Percentiles rank a stretch among this genome's conserved stretches.
These are phyloP conservation scores for Aspergillus diversus DNA, from an alignment of 495 filamentous ascomycete genomes.

Conservation along the genomic window DNA sequence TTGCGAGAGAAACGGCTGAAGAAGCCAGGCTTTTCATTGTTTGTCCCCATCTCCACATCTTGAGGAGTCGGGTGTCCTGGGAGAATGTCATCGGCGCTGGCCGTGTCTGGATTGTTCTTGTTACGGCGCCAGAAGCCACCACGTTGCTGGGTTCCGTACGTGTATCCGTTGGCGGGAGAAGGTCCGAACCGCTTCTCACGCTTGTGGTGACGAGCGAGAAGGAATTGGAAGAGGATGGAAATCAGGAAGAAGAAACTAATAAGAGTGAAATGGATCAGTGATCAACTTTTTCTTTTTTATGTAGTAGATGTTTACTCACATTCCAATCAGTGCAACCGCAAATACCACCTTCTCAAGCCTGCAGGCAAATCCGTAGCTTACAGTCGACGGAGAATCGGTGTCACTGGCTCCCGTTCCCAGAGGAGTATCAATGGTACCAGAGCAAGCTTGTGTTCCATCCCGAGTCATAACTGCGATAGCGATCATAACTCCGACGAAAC, in stretches of 20 bases:
- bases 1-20: conserved; percentile 27
- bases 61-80: conserved; percentile 40
- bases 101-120: conserved; percentile 43
- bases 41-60: conserved; percentile 41
- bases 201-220: conserved; percentile 69
- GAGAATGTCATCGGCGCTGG: conserved; percentile 35
- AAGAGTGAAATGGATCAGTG: conserved; percentile 4
- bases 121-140: conserved; percentile 54
- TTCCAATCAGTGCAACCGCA: conserved; percentile 74
- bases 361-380: conserved; percentile 62
- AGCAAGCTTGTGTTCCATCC: conserved; percentile 64
- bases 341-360: conserved; percentile 72
- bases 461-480: conserved; percentile 74
- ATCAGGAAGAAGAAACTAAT: conserved; percentile 68
- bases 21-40: conserved; percentile 31
- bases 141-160: conserved; percentile 62
- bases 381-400: conserved; percentile 33
- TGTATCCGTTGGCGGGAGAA: conserved; percentile 76
- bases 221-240: conserved; percentile 64
- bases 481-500: conserved; percentile 80
- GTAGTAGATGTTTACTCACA: conserved; percentile 57
- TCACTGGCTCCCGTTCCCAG: conserved; percentile 64
- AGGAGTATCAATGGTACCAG: conserved; percentile 64
- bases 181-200: conserved; percentile 82
- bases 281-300: too few relatives aligned